Evolutionary conservation across 2,329 filamentous ascomycete species (phyloP), one percentile per base, ranked within the genome.

Genomic region (Calonectria pteridis): DNA sequence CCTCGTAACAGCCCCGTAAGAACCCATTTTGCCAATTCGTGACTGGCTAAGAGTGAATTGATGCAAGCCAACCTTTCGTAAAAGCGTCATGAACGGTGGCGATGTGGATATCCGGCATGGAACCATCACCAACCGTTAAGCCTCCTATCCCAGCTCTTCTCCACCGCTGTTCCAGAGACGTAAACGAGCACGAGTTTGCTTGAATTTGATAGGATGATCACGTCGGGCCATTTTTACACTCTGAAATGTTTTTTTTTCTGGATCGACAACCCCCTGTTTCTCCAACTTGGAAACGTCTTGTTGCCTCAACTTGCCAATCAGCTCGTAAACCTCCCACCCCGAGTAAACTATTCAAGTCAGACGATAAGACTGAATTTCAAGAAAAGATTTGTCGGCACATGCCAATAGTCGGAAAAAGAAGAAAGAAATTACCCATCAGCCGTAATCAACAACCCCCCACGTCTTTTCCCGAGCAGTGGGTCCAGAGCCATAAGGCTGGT

Each of bases 21-120:
- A 40, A 40, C 55, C 55, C 55, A 20, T 62, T 7, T 40, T 2
- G 23, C 23, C 10, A 7, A 28, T 40, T 23, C 55, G 40, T 28
- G n/a, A 40, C 26, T 62, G 23, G 55, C 13, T 28, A 18, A 28
- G 23, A 26, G 9, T 18, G 35, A 62, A 40, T 28, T 13, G 13
- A 33, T 31, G 29, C 46, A 26, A 46, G 35, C 65, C 49, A 58
- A 31, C 28, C 37, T 49, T 14, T 35, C 67, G 43, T 29, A 43
- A 46, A 51, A 37, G 16, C 18, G n/a, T 26, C 37, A 11, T 20
- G 40, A 67, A 67, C 69, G 51, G 69, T 58, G 50, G 51, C 69
- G 33, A 71, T 40, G 63, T 67, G 62, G 69, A 50, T 83, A 43
- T 29, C 18, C 18, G 13, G 20, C 59, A 46, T 18, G 59, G 40